Evolutionary conservation across 768 basidiomycete species (phyloP).

Genomic region (Trametes cubensis): DNA sequence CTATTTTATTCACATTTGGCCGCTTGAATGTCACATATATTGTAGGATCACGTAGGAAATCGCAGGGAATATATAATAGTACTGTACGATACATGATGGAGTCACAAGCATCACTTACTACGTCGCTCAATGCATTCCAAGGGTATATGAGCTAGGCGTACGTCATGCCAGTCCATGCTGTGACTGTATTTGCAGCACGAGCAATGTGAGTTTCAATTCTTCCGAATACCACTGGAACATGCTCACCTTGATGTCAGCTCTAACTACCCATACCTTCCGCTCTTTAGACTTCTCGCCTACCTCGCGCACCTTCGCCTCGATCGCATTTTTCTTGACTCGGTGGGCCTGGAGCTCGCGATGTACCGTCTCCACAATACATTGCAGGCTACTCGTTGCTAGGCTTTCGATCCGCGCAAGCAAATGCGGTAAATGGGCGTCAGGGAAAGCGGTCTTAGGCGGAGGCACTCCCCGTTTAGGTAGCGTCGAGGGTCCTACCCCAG

Average conservation of each 20-base stretch:
- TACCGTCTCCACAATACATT: constrained; percentile 71
- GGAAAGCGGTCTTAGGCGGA: constrained; percentile 62
- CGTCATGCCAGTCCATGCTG: constrained; percentile 16
- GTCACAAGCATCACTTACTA: neutral
- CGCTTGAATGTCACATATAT: neutral
- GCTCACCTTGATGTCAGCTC: constrained; percentile 36
- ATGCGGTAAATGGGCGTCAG: constrained; percentile 60
- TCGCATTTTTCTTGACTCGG: constrained; percentile 81
- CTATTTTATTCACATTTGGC: neutral
- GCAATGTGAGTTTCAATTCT: neutral
- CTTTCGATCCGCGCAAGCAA: constrained; percentile 65
- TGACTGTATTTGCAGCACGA: neutral
- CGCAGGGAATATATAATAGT: constrained; percentile 6
- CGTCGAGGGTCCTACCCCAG: constrained; percentile 21
- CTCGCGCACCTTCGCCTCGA: constrained; percentile 80
- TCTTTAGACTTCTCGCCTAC: constrained; percentile 75
- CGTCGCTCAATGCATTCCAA: too few relatives aligned
- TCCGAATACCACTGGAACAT: neutral
- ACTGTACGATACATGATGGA: constrained; percentile 7
- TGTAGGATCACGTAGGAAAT: neutral
- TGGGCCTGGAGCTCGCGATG: constrained; percentile 68
- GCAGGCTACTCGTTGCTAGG: constrained; percentile 63
- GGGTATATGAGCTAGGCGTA: neutral
- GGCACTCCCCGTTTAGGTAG: constrained; percentile 32
- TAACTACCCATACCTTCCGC: constrained; percentile 75